phyloP scores from a whole-genome alignment of 345 rosid species.

The Excoecaria agallocha region DNA sequence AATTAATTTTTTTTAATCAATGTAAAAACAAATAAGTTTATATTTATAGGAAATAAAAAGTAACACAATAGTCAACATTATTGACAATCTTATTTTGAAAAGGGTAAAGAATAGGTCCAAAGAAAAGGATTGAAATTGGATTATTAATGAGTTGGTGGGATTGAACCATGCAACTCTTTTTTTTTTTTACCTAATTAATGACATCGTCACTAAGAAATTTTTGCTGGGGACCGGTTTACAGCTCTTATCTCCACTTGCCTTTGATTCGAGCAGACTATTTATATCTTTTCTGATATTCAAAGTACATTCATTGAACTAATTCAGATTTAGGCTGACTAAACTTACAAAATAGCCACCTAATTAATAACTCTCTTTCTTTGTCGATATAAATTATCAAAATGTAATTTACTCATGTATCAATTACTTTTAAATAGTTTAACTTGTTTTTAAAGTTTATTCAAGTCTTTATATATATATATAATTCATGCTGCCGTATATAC shows the following conservation, averaged over 20 bases:
- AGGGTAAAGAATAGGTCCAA: not conserved
- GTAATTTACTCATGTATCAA: no score
- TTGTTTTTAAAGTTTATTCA: no score
- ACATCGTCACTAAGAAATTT: not conserved
- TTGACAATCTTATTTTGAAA: not conserved
- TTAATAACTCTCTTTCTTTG: no score
- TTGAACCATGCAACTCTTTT: not conserved
- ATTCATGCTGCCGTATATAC: no score
- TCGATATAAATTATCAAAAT: no score
- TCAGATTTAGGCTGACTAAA: no score
- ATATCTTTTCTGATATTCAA: not conserved
- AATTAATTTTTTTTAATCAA: no score
- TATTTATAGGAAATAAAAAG: not conserved
- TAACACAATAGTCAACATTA: not conserved
- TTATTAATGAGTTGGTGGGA: no score
- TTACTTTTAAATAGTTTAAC: no score
- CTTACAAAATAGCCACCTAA: no score
- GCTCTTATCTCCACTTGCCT: not conserved
- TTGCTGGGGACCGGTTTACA: not conserved
- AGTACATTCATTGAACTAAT: not conserved
- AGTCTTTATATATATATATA: no score
- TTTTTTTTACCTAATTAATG: not conserved
- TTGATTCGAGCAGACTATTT: not conserved
- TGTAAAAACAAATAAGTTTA: no score
- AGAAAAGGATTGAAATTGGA: not conserved